Evolutionary conservation across 1,139 yeast species (phyloP).

Genomic region (Diutina pseudorugosa): DNA sequence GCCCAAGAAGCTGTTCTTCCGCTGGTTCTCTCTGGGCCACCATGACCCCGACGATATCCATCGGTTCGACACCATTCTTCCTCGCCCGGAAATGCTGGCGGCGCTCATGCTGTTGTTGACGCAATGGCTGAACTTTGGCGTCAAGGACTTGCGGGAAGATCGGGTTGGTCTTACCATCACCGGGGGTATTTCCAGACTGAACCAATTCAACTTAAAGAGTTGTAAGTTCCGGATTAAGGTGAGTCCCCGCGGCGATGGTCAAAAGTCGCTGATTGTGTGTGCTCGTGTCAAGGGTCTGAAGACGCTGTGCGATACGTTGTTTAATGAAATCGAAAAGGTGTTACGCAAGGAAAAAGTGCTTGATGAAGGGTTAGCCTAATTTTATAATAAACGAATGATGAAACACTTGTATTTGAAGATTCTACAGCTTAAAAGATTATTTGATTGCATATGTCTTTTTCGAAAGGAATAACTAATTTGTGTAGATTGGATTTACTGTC

Average conservation of each 20-base stretch:
- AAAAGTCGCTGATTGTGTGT: constrained; percentile 35
- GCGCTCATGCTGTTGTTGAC: constrained; percentile 51
- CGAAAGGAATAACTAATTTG: too few species aligned
- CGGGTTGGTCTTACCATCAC: constrained; percentile 32
- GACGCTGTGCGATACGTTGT: constrained; percentile 30
- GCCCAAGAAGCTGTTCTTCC: constrained; percentile 22
- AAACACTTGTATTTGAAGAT: too few species aligned
- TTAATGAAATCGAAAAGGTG: constrained; percentile 35
- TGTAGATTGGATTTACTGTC: too few species aligned
- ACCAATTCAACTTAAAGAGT: constrained; percentile 50
- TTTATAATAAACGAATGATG: not conserved
- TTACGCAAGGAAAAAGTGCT: constrained; percentile 34
- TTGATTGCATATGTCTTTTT: too few species aligned
- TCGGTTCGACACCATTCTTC: constrained; percentile 31
- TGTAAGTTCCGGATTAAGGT: constrained; percentile 52
- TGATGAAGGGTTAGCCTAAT: constrained; percentile 6
- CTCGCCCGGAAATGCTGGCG: constrained; percentile 46
- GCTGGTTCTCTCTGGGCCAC: constrained; percentile 28
- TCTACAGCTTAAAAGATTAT: too few species aligned
- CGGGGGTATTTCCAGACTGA: constrained; percentile 50
- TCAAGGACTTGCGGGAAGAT: constrained; percentile 42
- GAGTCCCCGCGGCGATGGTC: constrained; percentile 13
- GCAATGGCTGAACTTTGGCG: constrained; percentile 64
- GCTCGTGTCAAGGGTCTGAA: constrained; percentile 33
- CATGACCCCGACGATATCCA: constrained; percentile 18